Evolutionary conservation across 2,329 filamentous ascomycete genomes (phyloP).

Genomic region (Rhinocladiella similis): DNA sequence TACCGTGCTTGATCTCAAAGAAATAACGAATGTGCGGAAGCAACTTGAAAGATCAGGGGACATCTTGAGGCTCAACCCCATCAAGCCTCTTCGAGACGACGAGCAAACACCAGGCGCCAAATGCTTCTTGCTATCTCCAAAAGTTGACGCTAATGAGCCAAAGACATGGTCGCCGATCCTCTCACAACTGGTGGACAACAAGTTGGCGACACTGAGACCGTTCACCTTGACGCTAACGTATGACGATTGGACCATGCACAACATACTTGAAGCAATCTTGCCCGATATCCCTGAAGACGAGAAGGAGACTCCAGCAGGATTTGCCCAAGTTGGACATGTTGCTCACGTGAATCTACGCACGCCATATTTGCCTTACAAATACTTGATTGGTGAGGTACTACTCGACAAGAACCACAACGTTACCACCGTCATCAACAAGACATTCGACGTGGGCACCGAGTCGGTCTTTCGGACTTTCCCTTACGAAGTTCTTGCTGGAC

Average conservation of each 20-base stretch:
- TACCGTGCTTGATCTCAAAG: conserved; percentile 69
- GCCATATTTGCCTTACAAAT: conserved; percentile 80
- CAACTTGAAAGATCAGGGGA: conserved; percentile 66
- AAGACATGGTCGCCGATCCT: conserved; percentile 76
- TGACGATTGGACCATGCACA: conserved; percentile 80
- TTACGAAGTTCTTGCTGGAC: conserved; percentile 85
- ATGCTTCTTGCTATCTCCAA: conserved; percentile 41
- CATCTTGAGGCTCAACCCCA: conserved; percentile 62
- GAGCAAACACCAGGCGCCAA: conserved; percentile 41
- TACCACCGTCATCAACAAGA: conserved; percentile 93
- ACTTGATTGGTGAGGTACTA: conserved; percentile 80
- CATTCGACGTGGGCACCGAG: conserved; percentile 80
- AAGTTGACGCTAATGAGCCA: conserved; percentile 48
- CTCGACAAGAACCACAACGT: conserved; percentile 84
- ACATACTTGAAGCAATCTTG: conserved; percentile 79
- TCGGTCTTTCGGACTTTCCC: conserved; percentile 88
- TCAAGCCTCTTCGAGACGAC: conserved; percentile 60
- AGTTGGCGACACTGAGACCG: conserved; percentile 70
- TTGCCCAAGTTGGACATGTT: conserved; percentile 86
- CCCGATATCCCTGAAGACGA: conserved; percentile 68
- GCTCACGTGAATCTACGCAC: conserved; percentile 89
- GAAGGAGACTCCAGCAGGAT: conserved; percentile 79
- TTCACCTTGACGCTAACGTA: conserved; percentile 79
- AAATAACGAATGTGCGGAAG: conserved; percentile 71
- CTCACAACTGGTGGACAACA: conserved; percentile 65